A percentile compares a stretch with the other conserved stretches of the same genome.
These are phyloP conservation scores for Populus tomentosa DNA, from an alignment of 441 rosid species.

Conservation along the genomic window DNA sequence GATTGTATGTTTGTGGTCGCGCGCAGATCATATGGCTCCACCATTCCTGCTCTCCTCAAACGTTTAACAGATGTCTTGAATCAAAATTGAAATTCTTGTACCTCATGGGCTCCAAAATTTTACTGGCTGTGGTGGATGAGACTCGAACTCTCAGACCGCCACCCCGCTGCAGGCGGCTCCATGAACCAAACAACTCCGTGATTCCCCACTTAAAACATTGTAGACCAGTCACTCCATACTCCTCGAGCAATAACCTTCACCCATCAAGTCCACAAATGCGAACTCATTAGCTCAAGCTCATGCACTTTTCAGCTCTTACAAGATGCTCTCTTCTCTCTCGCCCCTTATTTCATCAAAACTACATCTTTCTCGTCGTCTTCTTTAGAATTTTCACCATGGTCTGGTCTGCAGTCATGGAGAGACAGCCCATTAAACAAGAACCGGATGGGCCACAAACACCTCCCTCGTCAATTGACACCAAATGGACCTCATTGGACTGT, in stretches of 20 bases:
- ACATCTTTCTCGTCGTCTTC: constrained; percentile 26
- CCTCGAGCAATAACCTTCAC: no score
- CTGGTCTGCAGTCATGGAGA: constrained; percentile 72
- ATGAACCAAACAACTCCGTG: no score
- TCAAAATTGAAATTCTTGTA: no score
- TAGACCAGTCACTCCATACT: background rate
- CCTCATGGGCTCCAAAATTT: background rate
- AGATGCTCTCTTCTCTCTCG: constrained; percentile 5
- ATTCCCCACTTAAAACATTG: background rate
- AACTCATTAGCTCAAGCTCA: background rate
- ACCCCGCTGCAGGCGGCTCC: no score
- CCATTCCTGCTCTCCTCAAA: no score
- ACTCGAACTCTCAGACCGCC: no score
- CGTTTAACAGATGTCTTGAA: no score
- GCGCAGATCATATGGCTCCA: no score
- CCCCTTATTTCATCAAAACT: constrained; percentile 12
- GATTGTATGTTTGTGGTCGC: background rate
- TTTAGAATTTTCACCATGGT: constrained; percentile 46
- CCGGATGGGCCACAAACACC: constrained; percentile 16
- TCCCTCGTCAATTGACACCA: no score
- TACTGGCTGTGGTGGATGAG: no score
- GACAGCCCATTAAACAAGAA: constrained; percentile 52
- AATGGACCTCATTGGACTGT: no score
- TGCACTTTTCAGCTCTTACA: constrained; percentile 11
- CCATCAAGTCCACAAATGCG: background rate